Base-by-base conservation (phyloP, 83 land plant genomes). In the Thuja plicata region DNA sequence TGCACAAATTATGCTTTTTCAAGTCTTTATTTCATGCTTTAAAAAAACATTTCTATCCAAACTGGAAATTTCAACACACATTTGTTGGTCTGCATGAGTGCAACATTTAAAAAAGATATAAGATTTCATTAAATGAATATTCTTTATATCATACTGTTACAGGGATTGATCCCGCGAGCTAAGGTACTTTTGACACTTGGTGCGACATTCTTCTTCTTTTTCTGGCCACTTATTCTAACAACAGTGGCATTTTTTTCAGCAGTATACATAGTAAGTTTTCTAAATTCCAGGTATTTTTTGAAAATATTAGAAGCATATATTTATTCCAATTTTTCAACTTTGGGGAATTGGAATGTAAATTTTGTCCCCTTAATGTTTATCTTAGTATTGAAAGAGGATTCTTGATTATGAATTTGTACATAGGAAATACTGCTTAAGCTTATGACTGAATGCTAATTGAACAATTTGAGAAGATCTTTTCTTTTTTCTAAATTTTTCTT, bases 101-200 rank as follows among this genome's bases (percentile, higher is more conserved):
- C 46, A 27, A 43, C 19, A 17, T 38, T 38, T 79, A 0, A 38
- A 38, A 79, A 19, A 38, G 19, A 79, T 17, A 17, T 79, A 79
- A 79, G 45, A 45, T 38, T 79, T 79, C n/a, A 45, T 40, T 21
- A 82, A 11, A 82, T 11, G 46, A 50, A 45, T 27, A 82, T 82
- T 10, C 32, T 8, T 46, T 41, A 50, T 85, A 50, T 60, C 52
- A 19, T 83, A 60, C 35, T 40, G 13, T 85, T 91, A 52, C 94
- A 97, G 99, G 99, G 99, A 5, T 84, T 98, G 84, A 89, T 98
- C 70, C 99, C 99, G 0, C 90, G 99, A 85, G 99, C 97, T 54
- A 94, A 93, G 85, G 92, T 94, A 34, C 91, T 98, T 54, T 83
- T 98, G 73, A 93, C 96, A 41, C 89, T 98, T 79, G 99, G 99